phyloP scores from a whole-genome alignment of 495 filamentous ascomycete genomes.

The Coniosporium apollinis region DNA sequence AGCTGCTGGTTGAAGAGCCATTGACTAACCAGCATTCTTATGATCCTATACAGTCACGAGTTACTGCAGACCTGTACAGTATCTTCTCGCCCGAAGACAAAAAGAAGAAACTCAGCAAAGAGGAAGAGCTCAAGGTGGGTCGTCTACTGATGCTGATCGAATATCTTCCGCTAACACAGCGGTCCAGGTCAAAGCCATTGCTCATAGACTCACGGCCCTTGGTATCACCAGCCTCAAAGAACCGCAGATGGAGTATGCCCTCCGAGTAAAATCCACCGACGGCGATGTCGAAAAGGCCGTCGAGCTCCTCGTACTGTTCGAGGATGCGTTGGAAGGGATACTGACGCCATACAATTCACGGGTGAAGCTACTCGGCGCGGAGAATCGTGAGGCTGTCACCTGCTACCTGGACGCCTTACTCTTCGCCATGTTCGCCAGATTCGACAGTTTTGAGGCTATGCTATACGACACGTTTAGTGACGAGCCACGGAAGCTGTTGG shows the following conservation, averaged over 20 bases:
- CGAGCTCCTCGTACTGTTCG: slow-evolving; percentile 54
- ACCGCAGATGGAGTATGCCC: slow-evolving; percentile 51
- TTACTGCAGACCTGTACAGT: slow-evolving; percentile 32
- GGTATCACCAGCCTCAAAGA: slow-evolving; percentile 39
- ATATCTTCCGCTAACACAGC: too few species aligned
- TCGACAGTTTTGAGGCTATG: slow-evolving; percentile 84
- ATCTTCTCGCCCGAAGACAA: slow-evolving; percentile 38
- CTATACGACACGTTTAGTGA: slow-evolving; percentile 54
- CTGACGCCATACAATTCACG: slow-evolving; percentile 54
- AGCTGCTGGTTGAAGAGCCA: too few species aligned
- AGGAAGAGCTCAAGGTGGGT: slow-evolving; percentile 34
- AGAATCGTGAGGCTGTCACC: slow-evolving; percentile 71
- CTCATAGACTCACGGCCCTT: slow-evolving; percentile 30
- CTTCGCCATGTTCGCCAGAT: slow-evolving; percentile 87
- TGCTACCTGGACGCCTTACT: slow-evolving; percentile 88
- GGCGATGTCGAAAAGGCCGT: slow-evolving; percentile 61
- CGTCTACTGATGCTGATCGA: neutral
- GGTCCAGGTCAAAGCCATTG: slow-evolving; percentile 37
- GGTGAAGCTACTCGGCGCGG: slow-evolving; percentile 63
- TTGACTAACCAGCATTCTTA: too few species aligned
- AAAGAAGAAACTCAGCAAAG: slow-evolving; percentile 32
- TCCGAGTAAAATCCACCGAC: slow-evolving; percentile 43
- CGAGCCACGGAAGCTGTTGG: slow-evolving; percentile 53
- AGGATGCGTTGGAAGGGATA: slow-evolving; percentile 66
- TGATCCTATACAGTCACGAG: too few species aligned